phyloP scores from a whole-genome alignment of 163 green algal genomes.

The Trebouxia gelatinosa region DNA sequence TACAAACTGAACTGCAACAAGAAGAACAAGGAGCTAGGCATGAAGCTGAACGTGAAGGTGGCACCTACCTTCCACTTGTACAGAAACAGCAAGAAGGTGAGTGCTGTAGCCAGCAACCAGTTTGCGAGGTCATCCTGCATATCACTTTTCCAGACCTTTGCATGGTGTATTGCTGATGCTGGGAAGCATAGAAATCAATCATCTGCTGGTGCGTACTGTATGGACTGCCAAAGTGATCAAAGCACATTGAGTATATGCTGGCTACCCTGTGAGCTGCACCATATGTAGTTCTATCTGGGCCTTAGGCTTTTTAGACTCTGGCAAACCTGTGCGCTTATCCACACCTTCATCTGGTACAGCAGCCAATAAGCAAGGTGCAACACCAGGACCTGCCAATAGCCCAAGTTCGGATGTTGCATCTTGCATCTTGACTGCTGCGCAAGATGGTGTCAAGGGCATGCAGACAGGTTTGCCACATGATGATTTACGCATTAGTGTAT shows the following conservation, averaged over 20 bases:
- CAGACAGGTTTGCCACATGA: not conserved
- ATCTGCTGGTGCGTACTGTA: not conserved
- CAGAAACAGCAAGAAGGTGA: conserved; percentile 51
- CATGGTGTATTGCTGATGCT: not conserved
- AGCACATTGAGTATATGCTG: not conserved
- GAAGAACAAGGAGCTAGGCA: conserved; percentile 77
- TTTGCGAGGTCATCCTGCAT: not conserved
- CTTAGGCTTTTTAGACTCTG: too few relatives aligned
- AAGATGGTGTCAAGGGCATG: not conserved
- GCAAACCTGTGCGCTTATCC: too few relatives aligned
- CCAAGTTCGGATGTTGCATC: not conserved
- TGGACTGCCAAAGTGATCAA: not conserved
- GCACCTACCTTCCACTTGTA: conserved; percentile 87
- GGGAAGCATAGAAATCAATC: too few relatives aligned
- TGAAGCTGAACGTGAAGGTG: conserved; percentile 55
- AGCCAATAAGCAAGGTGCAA: too few relatives aligned
- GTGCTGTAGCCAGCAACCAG: not conserved
- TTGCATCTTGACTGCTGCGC: not conserved
- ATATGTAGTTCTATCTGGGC: too few relatives aligned
- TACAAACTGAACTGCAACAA: conserved; percentile 83
- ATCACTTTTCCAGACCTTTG: not conserved
- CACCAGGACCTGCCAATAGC: too few relatives aligned
- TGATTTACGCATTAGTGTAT: too few relatives aligned
- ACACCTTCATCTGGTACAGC: too few relatives aligned
- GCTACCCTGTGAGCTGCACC: not conserved